phyloP scores from a whole-genome alignment of 2,329 filamentous ascomycete genomes.

The Pestalotiopsis sp. region DNA sequence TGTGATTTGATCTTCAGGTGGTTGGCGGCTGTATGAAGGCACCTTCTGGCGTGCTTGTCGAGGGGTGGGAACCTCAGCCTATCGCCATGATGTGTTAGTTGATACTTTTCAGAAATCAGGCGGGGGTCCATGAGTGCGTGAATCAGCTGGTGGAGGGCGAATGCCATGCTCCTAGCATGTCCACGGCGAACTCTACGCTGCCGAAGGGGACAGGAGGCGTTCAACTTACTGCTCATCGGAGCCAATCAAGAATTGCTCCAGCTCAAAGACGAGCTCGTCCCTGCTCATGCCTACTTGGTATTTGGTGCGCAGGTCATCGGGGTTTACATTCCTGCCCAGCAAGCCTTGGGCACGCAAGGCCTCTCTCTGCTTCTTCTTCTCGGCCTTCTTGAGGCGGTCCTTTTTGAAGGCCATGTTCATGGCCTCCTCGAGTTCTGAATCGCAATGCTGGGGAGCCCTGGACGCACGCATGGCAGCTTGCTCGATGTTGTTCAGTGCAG shows the following conservation, averaged over 20 bases:
- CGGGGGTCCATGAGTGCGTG: too few relatives aligned
- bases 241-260: slow-evolving; percentile 70
- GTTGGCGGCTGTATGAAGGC: slow-evolving; percentile 78
- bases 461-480: slow-evolving; percentile 55
- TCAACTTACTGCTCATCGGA: slow-evolving; percentile 61
- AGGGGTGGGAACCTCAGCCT: slow-evolving; percentile 82
- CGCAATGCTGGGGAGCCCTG: slow-evolving; percentile 60
- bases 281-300: slow-evolving; percentile 74
- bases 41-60: slow-evolving; percentile 75
- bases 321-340: slow-evolving; percentile 60
- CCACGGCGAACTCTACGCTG: neutral
- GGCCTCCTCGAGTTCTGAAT: slow-evolving; percentile 67
- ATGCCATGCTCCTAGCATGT: too few relatives aligned
- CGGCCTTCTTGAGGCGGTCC: slow-evolving; percentile 72
- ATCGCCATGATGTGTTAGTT: slow-evolving; percentile 1
- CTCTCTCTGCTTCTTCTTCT: slow-evolving; percentile 71
- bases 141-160: too few relatives aligned
- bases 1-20: slow-evolving; percentile 81
- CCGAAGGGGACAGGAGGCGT: slow-evolving; percentile 8
- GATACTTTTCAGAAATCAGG: too few relatives aligned
- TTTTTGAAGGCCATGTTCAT: slow-evolving; percentile 65
- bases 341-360: slow-evolving; percentile 67
- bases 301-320: slow-evolving; percentile 66
- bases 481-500: slow-evolving; percentile 64
- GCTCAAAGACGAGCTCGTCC: slow-evolving; percentile 71